These are phyloP conservation scores for Ceratocystiopsis minuta DNA, from an alignment of 2,329 filamentous ascomycete species.

Conservation along the genomic window DNA sequence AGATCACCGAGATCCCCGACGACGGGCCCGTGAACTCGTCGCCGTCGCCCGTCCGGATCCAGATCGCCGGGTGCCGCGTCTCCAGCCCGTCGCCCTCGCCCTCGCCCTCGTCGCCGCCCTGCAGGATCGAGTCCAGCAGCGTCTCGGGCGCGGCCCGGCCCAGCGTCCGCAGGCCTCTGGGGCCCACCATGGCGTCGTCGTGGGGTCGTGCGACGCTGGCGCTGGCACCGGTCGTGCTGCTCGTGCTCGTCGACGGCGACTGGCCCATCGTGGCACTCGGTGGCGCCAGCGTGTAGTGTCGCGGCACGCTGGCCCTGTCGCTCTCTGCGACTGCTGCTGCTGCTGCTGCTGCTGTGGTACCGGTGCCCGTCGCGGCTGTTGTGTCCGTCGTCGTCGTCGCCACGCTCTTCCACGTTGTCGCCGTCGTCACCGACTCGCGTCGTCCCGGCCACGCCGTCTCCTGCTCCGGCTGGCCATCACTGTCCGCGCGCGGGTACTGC, in stretches of 20 bases:
- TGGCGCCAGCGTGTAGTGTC: neutral
- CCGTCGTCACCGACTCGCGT: neutral
- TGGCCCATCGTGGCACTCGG: neutral
- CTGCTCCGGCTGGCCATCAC: neutral
- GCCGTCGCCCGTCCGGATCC: constrained; percentile 2
- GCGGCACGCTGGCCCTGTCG: neutral
- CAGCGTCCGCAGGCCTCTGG: no score
- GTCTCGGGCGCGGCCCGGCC: neutral
- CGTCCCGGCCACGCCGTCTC: neutral
- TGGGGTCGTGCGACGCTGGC: no score
- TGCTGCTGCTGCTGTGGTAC: no score
- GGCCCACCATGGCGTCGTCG: no score
- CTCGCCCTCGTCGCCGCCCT: neutral
- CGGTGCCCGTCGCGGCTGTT: no score
- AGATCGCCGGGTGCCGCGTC: constrained; percentile 1
- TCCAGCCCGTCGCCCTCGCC: neutral
- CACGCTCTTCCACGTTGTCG: neutral
- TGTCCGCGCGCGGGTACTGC: neutral
- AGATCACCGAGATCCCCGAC: constrained; percentile 2
- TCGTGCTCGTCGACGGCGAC: neutral
- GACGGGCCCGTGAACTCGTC: constrained; percentile 4
- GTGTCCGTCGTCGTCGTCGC: no score
- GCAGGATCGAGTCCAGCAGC: neutral
- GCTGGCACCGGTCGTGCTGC: neutral
- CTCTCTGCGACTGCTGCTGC: neutral